Evolutionary conservation across 371 early-diverging fungal species (phyloP).

Genomic region (Mucor velutinosus): DNA sequence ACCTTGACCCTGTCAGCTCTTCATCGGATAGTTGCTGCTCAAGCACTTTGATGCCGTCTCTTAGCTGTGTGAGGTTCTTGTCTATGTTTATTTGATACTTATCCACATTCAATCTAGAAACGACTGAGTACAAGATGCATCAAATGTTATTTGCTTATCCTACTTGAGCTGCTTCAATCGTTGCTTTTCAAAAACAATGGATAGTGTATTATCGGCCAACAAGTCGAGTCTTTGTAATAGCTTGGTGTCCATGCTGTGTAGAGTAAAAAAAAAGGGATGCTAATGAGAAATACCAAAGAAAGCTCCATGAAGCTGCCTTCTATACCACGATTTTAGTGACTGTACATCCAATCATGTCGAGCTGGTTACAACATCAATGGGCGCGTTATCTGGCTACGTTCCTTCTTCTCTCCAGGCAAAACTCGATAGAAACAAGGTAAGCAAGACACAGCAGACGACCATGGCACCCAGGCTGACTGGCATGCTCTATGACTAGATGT

Average conservation of each 20-base stretch:
- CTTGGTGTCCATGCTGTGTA: conserved; percentile 53
- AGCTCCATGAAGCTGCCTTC: background rate
- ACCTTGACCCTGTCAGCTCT: conserved; percentile 62
- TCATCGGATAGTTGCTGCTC: conserved; percentile 64
- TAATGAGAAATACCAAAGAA: background rate
- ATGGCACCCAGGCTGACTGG: background rate
- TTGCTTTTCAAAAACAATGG: conserved; percentile 65
- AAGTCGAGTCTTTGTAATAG: conserved; percentile 57
- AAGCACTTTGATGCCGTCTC: conserved; percentile 57
- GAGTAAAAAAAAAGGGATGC: background rate
- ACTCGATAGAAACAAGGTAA: background rate
- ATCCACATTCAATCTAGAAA: conserved; percentile 54
- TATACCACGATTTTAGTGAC: background rate
- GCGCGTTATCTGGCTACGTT: background rate
- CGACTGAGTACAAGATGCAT: background rate
- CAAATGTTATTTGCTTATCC: background rate
- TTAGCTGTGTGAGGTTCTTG: conserved; percentile 57
- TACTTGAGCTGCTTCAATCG: conserved; percentile 57
- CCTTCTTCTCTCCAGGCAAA: background rate
- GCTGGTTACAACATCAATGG: background rate
- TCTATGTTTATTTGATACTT: conserved; percentile 61
- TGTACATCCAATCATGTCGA: background rate
- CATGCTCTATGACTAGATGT: background rate
- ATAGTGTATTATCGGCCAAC: conserved; percentile 65
- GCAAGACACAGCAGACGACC: background rate